A percentile compares a stretch with the other conserved stretches of the same genome.
phyloP scores from a whole-genome alignment of 2,329 filamentous ascomycete species.

The Akanthomyces dipterigenus region DNA sequence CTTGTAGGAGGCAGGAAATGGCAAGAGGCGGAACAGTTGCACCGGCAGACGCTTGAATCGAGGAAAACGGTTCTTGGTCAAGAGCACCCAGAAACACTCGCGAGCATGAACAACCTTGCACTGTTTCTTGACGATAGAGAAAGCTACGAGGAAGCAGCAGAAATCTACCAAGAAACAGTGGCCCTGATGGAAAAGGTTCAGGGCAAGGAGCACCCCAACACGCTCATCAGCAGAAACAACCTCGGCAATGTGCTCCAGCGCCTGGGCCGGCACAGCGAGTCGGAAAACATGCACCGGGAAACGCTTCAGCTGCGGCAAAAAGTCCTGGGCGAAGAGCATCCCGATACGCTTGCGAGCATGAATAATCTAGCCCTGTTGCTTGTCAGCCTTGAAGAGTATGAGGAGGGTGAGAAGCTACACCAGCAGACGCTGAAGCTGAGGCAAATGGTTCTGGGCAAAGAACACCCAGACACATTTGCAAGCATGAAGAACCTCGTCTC shows the following conservation, averaged over 20 bases:
- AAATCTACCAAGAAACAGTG: slow-evolving; percentile 11
- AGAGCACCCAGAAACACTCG: neutral
- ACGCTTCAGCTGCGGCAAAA: slow-evolving; percentile 10
- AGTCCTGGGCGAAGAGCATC: slow-evolving; percentile 10
- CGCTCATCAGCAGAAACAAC: slow-evolving; percentile 15
- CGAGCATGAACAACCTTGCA: slow-evolving; percentile 20
- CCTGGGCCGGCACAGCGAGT: slow-evolving; percentile 14
- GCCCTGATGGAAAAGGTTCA: slow-evolving; percentile 11
- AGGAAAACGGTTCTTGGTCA: slow-evolving; percentile 19
- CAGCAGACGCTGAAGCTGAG: neutral
- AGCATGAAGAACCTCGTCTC: neutral
- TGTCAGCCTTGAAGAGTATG: neutral
- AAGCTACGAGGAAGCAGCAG: neutral
- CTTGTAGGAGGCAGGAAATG: neutral
- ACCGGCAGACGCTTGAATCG: slow-evolving; percentile 16
- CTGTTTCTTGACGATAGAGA: neutral
- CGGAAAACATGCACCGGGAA: slow-evolving; percentile 12
- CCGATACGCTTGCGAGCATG: neutral
- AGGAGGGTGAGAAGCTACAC: neutral
- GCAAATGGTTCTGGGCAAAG: neutral
- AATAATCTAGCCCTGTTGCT: neutral
- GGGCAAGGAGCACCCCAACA: slow-evolving; percentile 7
- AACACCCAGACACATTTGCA: neutral
- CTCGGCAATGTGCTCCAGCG: slow-evolving; percentile 10
- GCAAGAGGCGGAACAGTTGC: neutral